Evolutionary conservation across 73 alveolate species (phyloP).

Genomic region (Tetrahymena elliotti): DNA sequence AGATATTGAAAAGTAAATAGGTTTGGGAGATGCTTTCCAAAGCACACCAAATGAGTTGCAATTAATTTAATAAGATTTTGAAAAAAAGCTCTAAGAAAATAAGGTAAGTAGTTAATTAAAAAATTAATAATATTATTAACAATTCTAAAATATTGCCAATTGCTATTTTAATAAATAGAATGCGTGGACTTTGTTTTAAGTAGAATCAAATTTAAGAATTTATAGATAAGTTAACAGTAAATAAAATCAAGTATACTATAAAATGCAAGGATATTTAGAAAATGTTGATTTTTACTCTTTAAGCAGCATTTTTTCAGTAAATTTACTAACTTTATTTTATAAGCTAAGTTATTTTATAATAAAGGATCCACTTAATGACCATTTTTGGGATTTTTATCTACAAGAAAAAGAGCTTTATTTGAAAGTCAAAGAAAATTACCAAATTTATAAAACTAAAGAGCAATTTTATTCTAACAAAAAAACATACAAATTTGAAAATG

Average conservation of each 20-base stretch:
- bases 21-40: background rate
- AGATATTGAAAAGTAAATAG: background rate
- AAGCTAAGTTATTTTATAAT: background rate
- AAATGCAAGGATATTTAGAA: background rate
- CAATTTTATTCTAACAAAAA: background rate
- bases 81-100: background rate
- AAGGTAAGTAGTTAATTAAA: background rate
- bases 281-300: background rate
- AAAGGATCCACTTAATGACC: background rate
- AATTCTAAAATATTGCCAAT: too few relatives aligned
- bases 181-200: background rate
- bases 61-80: background rate
- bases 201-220: background rate
- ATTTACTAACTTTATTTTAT: background rate
- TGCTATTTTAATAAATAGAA: background rate
- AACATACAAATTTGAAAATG: background rate
- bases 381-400: background rate
- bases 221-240: background rate
- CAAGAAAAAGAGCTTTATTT: background rate
- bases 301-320: background rate
- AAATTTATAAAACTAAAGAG: background rate
- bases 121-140: background rate
- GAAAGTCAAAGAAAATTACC: background rate
- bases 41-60: background rate
- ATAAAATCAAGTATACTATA: background rate